Conservation (phyloP, 306 rosid genomes). For the Trichosanthes truncata region DNA sequence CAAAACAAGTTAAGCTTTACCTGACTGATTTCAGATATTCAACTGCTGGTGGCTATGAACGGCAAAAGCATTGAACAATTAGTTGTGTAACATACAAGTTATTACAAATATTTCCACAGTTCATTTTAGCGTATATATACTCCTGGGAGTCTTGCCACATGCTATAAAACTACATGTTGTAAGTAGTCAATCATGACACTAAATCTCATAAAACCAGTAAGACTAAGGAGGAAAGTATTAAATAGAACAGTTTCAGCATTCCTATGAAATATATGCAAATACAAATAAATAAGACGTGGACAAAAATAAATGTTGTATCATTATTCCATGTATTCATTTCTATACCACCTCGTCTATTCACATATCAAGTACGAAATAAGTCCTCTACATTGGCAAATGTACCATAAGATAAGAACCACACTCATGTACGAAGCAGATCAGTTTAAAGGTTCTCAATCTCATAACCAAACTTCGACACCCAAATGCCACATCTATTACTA, state of each 20-base stretch:
- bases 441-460: constrained; percentile 33
- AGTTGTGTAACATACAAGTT: not conserved
- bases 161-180: not conserved
- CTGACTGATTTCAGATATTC: not conserved
- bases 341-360: constrained; percentile 90
- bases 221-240: not conserved
- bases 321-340: constrained; percentile 63
- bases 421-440: constrained; percentile 40
- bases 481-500: constrained; percentile 31
- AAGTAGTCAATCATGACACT: not conserved
- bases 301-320: constrained; percentile 21
- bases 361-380: constrained; percentile 45
- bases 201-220: not conserved
- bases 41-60: not conserved
- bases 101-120: not conserved
- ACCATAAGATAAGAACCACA: constrained; percentile 46
- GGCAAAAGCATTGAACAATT: not conserved
- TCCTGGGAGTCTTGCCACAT: not conserved
- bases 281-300: constrained; percentile 2
- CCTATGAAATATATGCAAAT: not conserved
- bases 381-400: constrained; percentile 66
- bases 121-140: not conserved
- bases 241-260: constrained; percentile 2
- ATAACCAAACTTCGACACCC: constrained; percentile 39
- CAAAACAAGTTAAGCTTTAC: not conserved